Percentiles rank a stretch among this genome's conserved stretches.
These are phyloP conservation scores for Sarocladiaceae sp. DNA, from an alignment of 2,329 filamentous ascomycete genomes.

Conservation along the genomic window DNA sequence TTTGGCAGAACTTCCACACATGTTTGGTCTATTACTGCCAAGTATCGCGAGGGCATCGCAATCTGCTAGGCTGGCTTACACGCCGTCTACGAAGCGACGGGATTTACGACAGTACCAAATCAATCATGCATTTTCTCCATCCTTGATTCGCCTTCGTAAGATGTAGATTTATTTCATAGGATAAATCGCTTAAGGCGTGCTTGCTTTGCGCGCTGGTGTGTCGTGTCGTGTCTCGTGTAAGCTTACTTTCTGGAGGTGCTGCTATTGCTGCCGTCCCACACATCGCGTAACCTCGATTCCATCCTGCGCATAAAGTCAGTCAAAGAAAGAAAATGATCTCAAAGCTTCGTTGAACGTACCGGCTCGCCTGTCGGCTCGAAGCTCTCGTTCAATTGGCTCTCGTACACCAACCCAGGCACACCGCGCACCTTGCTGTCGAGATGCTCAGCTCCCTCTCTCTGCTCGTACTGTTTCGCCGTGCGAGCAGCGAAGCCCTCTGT, in stretches of 20 bases:
- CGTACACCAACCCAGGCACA: conserved; percentile 62
- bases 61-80: too few species aligned
- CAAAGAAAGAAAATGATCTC: background rate
- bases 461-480: conserved; percentile 14
- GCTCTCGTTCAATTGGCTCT: conserved; percentile 59
- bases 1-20: too few species aligned
- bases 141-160: too few species aligned
- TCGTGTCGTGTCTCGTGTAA: background rate
- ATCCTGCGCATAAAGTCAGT: conserved; percentile 40
- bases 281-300: conserved; percentile 64
- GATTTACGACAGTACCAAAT: too few species aligned
- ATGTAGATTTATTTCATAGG: too few species aligned
- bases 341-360: conserved; percentile 50
- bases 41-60: too few species aligned
- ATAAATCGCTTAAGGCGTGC: too few species aligned
- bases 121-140: too few species aligned
- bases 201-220: too few species aligned
- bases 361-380: conserved; percentile 65
- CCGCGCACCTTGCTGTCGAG: conserved; percentile 35
- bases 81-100: too few species aligned
- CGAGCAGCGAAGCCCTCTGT: conserved; percentile 39
- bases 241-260: background rate
- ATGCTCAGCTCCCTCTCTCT: background rate
- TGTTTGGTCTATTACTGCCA: too few species aligned
- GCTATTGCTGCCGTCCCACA: conserved; percentile 28